Conservation (phyloP, 1,139 yeast species). For the Petasospora rhodanensis region DNA sequence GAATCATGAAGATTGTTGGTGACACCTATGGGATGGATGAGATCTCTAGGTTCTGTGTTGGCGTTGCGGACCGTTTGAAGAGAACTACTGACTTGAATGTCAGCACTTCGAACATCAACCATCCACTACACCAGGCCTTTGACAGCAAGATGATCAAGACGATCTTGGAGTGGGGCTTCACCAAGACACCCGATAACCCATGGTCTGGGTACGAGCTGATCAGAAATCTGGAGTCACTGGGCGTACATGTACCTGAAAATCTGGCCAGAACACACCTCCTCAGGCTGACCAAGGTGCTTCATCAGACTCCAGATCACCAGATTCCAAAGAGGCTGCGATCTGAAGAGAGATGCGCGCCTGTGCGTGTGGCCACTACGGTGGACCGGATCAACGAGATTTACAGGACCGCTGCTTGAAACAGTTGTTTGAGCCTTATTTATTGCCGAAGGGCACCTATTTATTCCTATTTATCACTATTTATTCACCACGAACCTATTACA, state of each 20-base stretch:
- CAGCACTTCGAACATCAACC: conserved; percentile 7
- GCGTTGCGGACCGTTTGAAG: conserved; percentile 1
- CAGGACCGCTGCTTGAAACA: too few species aligned
- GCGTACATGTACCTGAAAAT: conserved; percentile 14
- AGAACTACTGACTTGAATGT: neutral
- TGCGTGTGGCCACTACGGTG: too few species aligned
- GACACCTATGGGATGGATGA: conserved; percentile 8
- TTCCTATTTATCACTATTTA: too few species aligned
- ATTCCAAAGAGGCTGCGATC: too few species aligned
- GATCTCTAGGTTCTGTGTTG: conserved; percentile 3
- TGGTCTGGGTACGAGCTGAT: conserved; percentile 20
- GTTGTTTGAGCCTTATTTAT: too few species aligned
- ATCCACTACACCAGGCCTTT: conserved; percentile 16
- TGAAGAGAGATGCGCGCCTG: too few species aligned
- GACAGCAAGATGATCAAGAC: conserved; percentile 12
- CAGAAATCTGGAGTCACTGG: conserved; percentile 11
- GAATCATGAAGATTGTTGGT: conserved; percentile 5
- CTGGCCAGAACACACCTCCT: conserved; percentile 13
- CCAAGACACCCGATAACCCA: conserved; percentile 11
- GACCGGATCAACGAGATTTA: too few species aligned
- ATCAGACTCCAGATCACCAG: too few species aligned
- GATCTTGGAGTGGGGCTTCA: conserved; percentile 17
- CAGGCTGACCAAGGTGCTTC: conserved; percentile 13
- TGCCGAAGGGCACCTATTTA: too few species aligned
- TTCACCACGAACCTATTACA: too few species aligned